Percentiles rank a stretch among this genome's conserved stretches.
Conservation (phyloP, 768 basidiomycete species). For the Amanita thiersii region DNA sequence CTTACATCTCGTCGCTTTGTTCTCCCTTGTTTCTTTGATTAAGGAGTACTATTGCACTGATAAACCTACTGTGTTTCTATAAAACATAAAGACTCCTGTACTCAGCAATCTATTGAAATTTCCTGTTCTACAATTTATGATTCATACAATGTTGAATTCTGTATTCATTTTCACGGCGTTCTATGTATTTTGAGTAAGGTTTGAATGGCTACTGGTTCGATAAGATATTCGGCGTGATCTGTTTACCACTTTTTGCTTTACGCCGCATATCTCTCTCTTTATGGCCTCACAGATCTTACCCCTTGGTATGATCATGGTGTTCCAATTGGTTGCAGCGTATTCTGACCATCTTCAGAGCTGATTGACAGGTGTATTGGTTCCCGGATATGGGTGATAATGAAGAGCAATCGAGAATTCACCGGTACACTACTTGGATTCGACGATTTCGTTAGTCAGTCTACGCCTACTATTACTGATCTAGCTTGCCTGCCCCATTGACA, state of each 20-base stretch:
- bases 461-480: background rate
- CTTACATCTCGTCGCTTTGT: slow-evolving; percentile 10
- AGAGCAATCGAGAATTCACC: slow-evolving; percentile 93
- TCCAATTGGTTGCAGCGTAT: background rate
- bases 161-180: no score
- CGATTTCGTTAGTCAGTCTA: slow-evolving; percentile 96
- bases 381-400: slow-evolving; percentile 97
- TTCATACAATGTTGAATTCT: no score
- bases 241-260: background rate
- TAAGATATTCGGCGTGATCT: slow-evolving; percentile 6
- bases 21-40: background rate
- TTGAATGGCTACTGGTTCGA: no score
- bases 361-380: slow-evolving; percentile 98
- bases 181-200: background rate
- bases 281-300: slow-evolving; percentile 96
- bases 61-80: slow-evolving; percentile 5
- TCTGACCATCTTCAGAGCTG: slow-evolving; percentile 48
- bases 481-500: background rate
- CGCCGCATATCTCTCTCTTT: background rate
- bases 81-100: no score
- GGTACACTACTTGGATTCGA: slow-evolving; percentile 95
- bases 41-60: slow-evolving; percentile 1
- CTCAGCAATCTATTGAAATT: no score
- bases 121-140: no score
- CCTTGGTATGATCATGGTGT: slow-evolving; percentile 44